phyloP scores from a whole-genome alignment of 495 filamentous ascomycete genomes.

The Aspergillus indologenus region DNA sequence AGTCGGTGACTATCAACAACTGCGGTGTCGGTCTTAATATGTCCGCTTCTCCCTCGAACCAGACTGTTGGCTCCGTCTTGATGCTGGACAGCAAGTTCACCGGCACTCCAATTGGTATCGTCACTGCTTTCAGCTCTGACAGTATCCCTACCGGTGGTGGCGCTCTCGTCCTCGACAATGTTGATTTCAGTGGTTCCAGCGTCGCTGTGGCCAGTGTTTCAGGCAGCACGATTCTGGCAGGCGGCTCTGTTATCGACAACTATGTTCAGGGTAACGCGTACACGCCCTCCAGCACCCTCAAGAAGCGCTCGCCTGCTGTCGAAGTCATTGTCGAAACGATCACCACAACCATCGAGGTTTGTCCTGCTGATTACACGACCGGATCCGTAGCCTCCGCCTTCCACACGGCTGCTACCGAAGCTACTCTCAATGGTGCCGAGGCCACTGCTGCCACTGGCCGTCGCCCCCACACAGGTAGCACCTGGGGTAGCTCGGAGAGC shows the following conservation, averaged over 20 bases:
- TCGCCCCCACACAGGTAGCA: neutral
- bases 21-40: constrained; percentile 81
- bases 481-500: neutral
- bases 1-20: constrained; percentile 76
- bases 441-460: constrained; percentile 2
- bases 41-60: constrained; percentile 58
- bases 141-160: constrained; percentile 64
- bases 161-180: constrained; percentile 81
- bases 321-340: constrained; percentile 33
- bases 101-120: constrained; percentile 69
- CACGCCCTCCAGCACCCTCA: constrained; percentile 30
- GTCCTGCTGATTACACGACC: constrained; percentile 6
- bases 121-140: constrained; percentile 64
- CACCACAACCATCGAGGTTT: constrained; percentile 14
- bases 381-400: neutral
- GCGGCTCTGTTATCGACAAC: constrained; percentile 65
- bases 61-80: constrained; percentile 76
- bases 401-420: neutral
- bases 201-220: constrained; percentile 51
- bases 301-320: constrained; percentile 27
- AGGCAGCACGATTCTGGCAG: constrained; percentile 60
- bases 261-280: constrained; percentile 78
- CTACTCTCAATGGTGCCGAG: constrained; percentile 7
- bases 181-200: constrained; percentile 63
- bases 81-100: constrained; percentile 76